Base-by-base conservation (phyloP, 768 basidiomycete species). In the Mycena venus region DNA sequence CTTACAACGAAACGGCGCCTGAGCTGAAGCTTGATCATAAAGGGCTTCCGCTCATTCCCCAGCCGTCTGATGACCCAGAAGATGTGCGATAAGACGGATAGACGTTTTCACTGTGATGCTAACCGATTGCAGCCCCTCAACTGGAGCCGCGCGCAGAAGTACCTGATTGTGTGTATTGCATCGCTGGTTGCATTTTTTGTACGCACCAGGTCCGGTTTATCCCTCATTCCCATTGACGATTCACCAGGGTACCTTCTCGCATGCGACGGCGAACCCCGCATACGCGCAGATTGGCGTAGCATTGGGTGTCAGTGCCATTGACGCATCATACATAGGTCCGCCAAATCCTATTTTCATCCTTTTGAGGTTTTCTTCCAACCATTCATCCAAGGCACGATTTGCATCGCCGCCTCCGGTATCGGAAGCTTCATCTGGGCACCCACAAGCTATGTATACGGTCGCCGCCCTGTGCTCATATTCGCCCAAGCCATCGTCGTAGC, bases 1-100 rank as follows among this genome's bases (percentile, higher is more conserved):
- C 38, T 3, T 8, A 14, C 3, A 5, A 42, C 15, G 11, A 1
- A 32, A 27, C 31, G 36, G 86, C 85, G 58, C n/a, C n/a, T n/a
- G n/a, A n/a, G n/a, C n/a, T 70, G 75, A 79, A 80, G 53, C 68
- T 79, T n/a, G 79, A 78, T 69, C 72, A 72, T 0, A n/a, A 75
- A 25, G 78, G 78, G 15, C 70, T 81, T 0, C 72, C 81, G 4
- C 80, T 83, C 34, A 75, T 80, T 7, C 80, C 82, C 11, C 81
- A 83, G 55, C 80, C 80, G 0, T 76, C 79, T 12, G 77, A 78
- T 53, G 78, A 79, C 49, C 76, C 79, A 14, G 76, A 78, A 36
- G 80, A 81, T 51, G 75, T 73, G n/a, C 23, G 68, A 9, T 19
- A 23, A 25, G 25, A 7, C 4, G n/a, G n/a, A n/a, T n/a, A n/a